Evolutionary conservation across 495 filamentous ascomycete genomes (phyloP), one percentile per base, ranked within the genome.

Genomic region (Clavariopsis aquatica): DNA sequence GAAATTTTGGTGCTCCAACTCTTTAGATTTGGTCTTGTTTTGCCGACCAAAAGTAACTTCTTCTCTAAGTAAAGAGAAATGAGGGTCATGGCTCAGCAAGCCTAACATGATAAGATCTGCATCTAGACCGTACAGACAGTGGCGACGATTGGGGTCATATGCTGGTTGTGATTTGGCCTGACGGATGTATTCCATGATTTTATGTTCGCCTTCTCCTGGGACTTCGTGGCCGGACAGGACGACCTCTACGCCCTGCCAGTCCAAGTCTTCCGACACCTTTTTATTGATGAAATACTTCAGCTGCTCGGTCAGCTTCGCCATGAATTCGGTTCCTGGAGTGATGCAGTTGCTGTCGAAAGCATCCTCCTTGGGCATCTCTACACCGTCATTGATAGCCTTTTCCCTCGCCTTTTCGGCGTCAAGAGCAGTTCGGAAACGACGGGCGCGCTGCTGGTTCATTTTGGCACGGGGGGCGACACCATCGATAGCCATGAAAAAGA

Each of bases 181-280:
- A 61, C 95, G 89, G 74, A 99, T 99, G 74, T 98, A 98, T 76
- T 99, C 95, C 95, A 98, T 99, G 75, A 99, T 96, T 79, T 99
- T 99, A 79, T 98, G 94, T 77, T 98, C 95, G 57, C 95, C 95
- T 77, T 99, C 95, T 57, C 95, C 95, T 0, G 95, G 95, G n/a
- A 96, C 93, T 79, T 99, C 95, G 75, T 98, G 95, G 28, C 95
- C 95, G 6, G 95, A 99, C 46, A 99, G 83, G 23, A 99, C 90
- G 69, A 99, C 88, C 62, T 99, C 93, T 45, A 93, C 90, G 31
- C 88, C 89, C 76, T 99, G 93, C 95, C 95, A 98, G 60, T 99
- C 93, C 26, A 84, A 84, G 76, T 99, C 95, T 70, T 99, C 95
- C 0, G 92, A 92, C 5, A 99, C 87, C 77, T 99, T 99, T 79